Percentiles rank a stretch among this genome's conserved stretches.
Evolutionary conservation across 2,329 filamentous ascomycete genomes (phyloP).

Genomic region (Apiospora arundinis): DNA sequence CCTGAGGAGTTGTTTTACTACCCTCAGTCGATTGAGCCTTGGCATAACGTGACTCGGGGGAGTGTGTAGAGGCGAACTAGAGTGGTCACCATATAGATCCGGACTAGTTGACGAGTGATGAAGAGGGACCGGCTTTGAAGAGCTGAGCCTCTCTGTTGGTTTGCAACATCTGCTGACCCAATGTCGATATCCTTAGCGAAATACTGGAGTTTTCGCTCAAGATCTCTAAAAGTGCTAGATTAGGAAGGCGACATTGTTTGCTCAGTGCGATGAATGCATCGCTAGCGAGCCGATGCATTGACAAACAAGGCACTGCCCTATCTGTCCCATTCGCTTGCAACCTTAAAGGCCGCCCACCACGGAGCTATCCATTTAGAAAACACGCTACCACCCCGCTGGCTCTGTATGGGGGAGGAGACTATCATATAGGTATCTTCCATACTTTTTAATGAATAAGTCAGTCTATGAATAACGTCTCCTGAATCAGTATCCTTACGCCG

Average conservation of each 20-base stretch:
- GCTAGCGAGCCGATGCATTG: background rate
- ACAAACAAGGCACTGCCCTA: background rate
- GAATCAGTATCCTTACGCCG: background rate
- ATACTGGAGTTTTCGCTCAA: too few species aligned
- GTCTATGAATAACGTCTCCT: background rate
- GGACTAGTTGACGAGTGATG: too few species aligned
- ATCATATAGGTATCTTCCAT: too few species aligned
- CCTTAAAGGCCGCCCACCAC: background rate
- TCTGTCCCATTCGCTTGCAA: background rate
- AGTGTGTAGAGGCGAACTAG: background rate
- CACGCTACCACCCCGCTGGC: background rate
- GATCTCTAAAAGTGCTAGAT: background rate
- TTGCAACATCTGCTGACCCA: background rate
- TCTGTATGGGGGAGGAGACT: background rate
- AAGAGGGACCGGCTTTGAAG: too few species aligned
- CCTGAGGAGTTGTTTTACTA: conserved; percentile 50
- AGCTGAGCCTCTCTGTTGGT: too few species aligned
- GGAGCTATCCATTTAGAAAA: conserved; percentile 1
- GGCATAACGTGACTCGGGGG: background rate
- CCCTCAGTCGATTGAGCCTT: conserved; percentile 31
- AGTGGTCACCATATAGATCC: background rate
- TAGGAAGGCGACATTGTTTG: background rate
- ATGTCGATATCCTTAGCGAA: background rate
- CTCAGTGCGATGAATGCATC: rapidly evolving
- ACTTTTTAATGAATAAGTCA: background rate